Evolutionary conservation across 805 yeast species (phyloP), one percentile per base, ranked within the genome.

Genomic region (Metschnikowia vanudenii): DNA sequence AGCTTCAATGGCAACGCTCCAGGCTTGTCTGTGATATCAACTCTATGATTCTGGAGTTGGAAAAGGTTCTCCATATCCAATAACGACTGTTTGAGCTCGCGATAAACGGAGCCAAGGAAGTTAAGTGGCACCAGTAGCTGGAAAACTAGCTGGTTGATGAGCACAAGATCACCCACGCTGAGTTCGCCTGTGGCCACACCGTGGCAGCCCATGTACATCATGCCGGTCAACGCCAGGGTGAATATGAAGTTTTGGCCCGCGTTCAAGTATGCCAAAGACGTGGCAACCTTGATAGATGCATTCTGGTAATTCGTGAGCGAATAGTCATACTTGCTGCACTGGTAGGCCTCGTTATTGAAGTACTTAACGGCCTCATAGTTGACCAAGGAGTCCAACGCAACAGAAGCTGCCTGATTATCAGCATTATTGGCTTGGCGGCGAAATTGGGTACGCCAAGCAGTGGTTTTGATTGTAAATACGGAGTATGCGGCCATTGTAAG

Each of bases 201-300:
- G 45, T 82, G 81, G 58, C 96, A 88, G 13, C 97, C 97, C 96
- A 94, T 84, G 64, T 88, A 94, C 99, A 94, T 94, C 95, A 94
- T 94, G 1, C 84, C 87, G 1, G 99, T 94, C 52, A 94, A 71
- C 1, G 99, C 98, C 34, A 87, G 67, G 0, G 97, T 88, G 68
- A 87, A 87, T 28, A 87, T 87, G 45, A 85, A 56, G 60, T 84
- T 86, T 63, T 87, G 95, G 14, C 95, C 95, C 0, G 89, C 75
- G 54, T 87, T 87, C 50, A 87, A 71, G 58, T 78, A 87, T 19
- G 94, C 90, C 51, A 87, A 69, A 0, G 94, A 86, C 3, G 92
- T 87, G 2, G 92, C 90, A n/a, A 87, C 88, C 60, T 85, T 85
- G 54, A 87, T 81, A 24, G 84, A 80, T 2, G 90, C 80, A 49